Percentiles rank a stretch among this genome's conserved stretches.
phyloP scores from a whole-genome alignment of 164 flowering plant species.

The Magnolia sinica region DNA sequence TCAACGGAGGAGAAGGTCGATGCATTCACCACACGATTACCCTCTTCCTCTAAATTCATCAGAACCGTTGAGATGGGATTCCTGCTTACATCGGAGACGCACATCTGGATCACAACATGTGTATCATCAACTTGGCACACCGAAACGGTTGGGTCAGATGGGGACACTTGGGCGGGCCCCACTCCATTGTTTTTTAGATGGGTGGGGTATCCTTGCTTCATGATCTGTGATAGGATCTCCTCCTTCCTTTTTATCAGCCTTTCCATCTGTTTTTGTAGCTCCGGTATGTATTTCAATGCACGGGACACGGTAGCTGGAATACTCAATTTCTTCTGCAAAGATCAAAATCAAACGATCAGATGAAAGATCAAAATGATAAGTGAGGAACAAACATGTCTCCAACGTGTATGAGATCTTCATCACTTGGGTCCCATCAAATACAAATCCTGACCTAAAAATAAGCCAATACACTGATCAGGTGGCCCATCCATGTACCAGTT shows the following conservation, averaged over 20 bases:
- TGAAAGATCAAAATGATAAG: background rate
- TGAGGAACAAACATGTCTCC: too few relatives aligned
- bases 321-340: slow-evolving; percentile 50
- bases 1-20: slow-evolving; percentile 42
- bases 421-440: too few relatives aligned
- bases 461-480: too few relatives aligned
- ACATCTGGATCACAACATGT: slow-evolving; percentile 47
- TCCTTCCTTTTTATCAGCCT: slow-evolving; percentile 35
- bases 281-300: slow-evolving; percentile 58
- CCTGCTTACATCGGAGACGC: slow-evolving; percentile 12
- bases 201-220: slow-evolving; percentile 13
- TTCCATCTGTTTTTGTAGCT: slow-evolving; percentile 52
- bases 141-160: slow-evolving; percentile 19
- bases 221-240: slow-evolving; percentile 28
- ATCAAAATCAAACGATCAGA: background rate
- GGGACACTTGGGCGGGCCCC: background rate
- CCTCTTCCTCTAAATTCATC: slow-evolving; percentile 34
- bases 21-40: slow-evolving; percentile 34
- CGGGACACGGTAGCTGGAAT: slow-evolving; percentile 49
- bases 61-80: slow-evolving; percentile 38
- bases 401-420: too few relatives aligned
- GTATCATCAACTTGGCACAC: slow-evolving; percentile 27
- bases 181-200: slow-evolving; percentile 1
- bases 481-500: too few relatives aligned
- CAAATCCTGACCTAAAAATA: too few relatives aligned